Base-by-base conservation (phyloP, 2,329 filamentous ascomycete genomes). In the Trichoderma sp. region DNA sequence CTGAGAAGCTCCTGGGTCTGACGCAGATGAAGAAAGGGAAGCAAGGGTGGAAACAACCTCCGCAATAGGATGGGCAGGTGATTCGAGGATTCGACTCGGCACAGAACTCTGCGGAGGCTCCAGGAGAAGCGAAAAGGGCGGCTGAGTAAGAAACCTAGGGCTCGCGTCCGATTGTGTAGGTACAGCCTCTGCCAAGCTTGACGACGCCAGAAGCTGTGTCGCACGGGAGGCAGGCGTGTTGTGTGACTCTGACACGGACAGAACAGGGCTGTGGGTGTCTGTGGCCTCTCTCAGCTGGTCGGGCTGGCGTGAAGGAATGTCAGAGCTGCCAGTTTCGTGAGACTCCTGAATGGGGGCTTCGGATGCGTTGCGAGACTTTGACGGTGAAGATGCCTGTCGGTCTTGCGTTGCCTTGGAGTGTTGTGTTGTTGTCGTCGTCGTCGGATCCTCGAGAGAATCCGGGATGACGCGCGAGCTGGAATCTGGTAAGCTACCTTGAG, bases 291-390 rank as follows among this genome's bases (percentile, higher is more conserved):
- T 34, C 43, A 30, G 12, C 21, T 54, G 60, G 10, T 68, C 63
- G 43, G 68, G 71, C 61, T 76, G 75, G 51, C 62, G 73, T 39
- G 74, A 76, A 6, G 72, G 70, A 63, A 74, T 72, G 19, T 70
- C 67, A 7, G 64, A 68, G 24, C 56, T 58, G 24, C 60, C 59
- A 28, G 48, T 63, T 19, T 61, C 63, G 41, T 41, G 52, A 5
- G 67, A 69, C 19, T 69, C 66, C 44, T 55, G 65, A 21, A 69
- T 47, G 55, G 67, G 30, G 39, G 65, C 66, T 24, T 63, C 28
- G 21, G 68, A 67, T 12, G 67, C 66, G 26, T 44, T 50, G 54
- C 59, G 24, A 15, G 67, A 55, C 19, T 30, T 43, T 43, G 62
- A 65, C 26, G 58, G 45, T 6, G 54, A 43, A 6, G 56, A 57